Percentiles rank a stretch among this genome's conserved stretches.
These are phyloP conservation scores for Boletus speciosus DNA, from an alignment of 768 basidiomycete genomes.

Conservation along the genomic window DNA sequence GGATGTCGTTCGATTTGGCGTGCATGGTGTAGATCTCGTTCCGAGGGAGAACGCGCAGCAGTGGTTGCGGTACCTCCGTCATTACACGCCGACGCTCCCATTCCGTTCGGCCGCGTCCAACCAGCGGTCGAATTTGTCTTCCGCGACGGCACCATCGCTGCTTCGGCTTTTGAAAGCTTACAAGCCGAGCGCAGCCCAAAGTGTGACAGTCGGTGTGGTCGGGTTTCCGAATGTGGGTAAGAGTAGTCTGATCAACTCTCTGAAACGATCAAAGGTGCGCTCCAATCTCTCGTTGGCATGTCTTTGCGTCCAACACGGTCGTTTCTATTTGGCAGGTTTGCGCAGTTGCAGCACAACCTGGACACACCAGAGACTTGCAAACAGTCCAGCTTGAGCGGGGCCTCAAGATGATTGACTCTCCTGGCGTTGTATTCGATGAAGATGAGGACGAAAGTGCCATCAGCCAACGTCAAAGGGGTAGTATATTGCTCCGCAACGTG, in stretches of 20 bases:
- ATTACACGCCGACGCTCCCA: conserved; percentile 88
- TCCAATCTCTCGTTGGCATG: background rate
- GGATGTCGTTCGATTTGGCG: background rate
- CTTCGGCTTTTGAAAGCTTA: conserved; percentile 82
- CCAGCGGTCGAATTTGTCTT: conserved; percentile 78
- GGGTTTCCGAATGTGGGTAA: conserved; percentile 99
- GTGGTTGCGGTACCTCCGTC: conserved; percentile 90
- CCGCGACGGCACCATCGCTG: conserved; percentile 69
- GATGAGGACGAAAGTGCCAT: conserved; percentile 50
- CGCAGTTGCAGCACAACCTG: conserved; percentile 90
- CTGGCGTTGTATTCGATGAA: conserved; percentile 95
- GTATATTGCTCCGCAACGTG: conserved; percentile 81
- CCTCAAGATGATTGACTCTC: conserved; percentile 89
- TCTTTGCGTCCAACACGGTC: background rate
- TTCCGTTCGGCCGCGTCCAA: conserved; percentile 80
- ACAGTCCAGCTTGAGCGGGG: conserved; percentile 91
- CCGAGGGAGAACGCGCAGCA: conserved; percentile 82
- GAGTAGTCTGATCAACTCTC: conserved; percentile 88
- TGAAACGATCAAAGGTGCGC: conserved; percentile 76
- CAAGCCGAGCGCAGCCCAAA: conserved; percentile 60
- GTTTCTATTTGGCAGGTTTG: conserved; percentile 56
- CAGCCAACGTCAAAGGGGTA: conserved; percentile 45
- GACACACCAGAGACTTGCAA: conserved; percentile 90
- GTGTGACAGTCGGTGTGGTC: conserved; percentile 84
- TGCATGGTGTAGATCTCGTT: conserved; percentile 64